These are phyloP conservation scores for Neoboletus subvelutipes DNA, from an alignment of 768 basidiomycete species.

Conservation along the genomic window DNA sequence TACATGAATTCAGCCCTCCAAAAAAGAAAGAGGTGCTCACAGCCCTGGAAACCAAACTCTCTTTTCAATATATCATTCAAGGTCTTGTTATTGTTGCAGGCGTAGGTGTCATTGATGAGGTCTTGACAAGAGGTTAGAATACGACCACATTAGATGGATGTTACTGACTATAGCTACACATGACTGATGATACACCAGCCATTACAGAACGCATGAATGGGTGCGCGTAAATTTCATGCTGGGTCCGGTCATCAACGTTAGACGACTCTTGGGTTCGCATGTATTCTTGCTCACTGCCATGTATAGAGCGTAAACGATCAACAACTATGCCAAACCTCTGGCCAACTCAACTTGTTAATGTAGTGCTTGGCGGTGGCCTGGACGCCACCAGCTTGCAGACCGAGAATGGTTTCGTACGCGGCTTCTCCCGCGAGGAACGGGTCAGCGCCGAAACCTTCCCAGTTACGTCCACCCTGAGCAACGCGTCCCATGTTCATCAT, in stretches of 20 bases:
- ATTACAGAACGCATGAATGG: constrained; percentile 61
- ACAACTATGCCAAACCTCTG: not conserved
- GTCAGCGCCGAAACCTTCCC: constrained; percentile 95
- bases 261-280: constrained; percentile 34
- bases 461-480: constrained; percentile 81
- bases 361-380: constrained; percentile 88
- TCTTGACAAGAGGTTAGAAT: constrained; percentile 31
- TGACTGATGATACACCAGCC: constrained; percentile 64
- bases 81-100: constrained; percentile 61
- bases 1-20: not conserved
- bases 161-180: constrained; percentile 57
- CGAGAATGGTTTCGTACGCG: constrained; percentile 76
- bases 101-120: constrained; percentile 57
- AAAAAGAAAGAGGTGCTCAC: constrained; percentile 29
- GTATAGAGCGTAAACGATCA: not conserved
- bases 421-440: constrained; percentile 82
- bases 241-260: constrained; percentile 41
- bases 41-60: constrained; percentile 68
- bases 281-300: constrained; percentile 37
- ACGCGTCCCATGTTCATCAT: constrained; percentile 89
- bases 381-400: constrained; percentile 78
- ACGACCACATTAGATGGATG: not conserved
- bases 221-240: constrained; percentile 58
- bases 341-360: constrained; percentile 58
- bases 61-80: constrained; percentile 63